Evolutionary conservation across 1,284 basidiomycete species (phyloP).

Genomic region (Inonotus obliquus): DNA sequence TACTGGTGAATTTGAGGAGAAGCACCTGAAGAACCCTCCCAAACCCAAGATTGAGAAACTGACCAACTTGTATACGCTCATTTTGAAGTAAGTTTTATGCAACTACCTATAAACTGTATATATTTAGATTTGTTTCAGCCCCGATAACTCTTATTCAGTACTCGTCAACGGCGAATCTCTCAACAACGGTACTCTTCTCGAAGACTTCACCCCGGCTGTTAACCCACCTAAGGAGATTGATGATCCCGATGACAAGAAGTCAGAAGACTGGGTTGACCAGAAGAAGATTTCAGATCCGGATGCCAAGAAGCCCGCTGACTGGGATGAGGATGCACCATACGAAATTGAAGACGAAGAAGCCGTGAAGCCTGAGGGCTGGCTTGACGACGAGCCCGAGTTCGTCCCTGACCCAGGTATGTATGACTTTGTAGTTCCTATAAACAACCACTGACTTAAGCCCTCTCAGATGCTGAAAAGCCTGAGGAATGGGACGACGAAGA

Average conservation of each 20-base stretch:
- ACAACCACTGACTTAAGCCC: background rate
- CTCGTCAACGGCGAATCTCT: slow-evolving; percentile 85
- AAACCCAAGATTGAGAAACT: slow-evolving; percentile 84
- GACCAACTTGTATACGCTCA: slow-evolving; percentile 89
- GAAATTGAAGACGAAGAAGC: slow-evolving; percentile 88
- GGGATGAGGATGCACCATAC: slow-evolving; percentile 93
- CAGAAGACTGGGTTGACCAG: slow-evolving; percentile 89
- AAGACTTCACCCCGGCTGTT: slow-evolving; percentile 94
- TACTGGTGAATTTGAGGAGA: slow-evolving; percentile 93
- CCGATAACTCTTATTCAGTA: slow-evolving; percentile 94
- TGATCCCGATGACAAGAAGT: slow-evolving; percentile 89
- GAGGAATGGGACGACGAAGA: slow-evolving; percentile 99
- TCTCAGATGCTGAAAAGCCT: slow-evolving; percentile 86
- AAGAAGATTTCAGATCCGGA: slow-evolving; percentile 83
- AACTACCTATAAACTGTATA: background rate
- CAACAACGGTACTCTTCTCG: slow-evolving; percentile 80
- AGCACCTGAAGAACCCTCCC: slow-evolving; percentile 85
- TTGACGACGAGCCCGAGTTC: slow-evolving; percentile 79
- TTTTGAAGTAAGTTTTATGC: slow-evolving; percentile 66
- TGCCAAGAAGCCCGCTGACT: slow-evolving; percentile 88
- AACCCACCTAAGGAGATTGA: slow-evolving; percentile 93
- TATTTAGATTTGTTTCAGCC: slow-evolving; percentile 41
- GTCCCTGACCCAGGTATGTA: slow-evolving; percentile 81
- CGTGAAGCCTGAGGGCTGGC: slow-evolving; percentile 91
- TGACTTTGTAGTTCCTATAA: background rate